Base-by-base conservation (phyloP, 345 rosid species). In the Trapa incisa region DNA sequence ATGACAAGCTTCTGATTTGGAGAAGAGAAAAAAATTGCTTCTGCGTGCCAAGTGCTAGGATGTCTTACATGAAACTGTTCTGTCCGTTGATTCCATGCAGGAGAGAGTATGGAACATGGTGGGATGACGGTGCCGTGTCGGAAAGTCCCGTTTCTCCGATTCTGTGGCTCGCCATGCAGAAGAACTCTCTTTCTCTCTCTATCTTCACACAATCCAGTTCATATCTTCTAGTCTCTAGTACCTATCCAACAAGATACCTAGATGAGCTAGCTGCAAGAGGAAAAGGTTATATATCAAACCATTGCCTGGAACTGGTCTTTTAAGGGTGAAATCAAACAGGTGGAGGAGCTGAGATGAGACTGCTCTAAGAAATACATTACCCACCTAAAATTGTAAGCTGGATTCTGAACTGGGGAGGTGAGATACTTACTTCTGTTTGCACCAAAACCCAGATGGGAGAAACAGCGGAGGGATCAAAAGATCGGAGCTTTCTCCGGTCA, bases 81-180 rank as follows among this genome's bases (percentile, higher is more conserved):
- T 93, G 83, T 50, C 72, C 75, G 82, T 72, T 83, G 76, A 89
- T 79, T 54, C 96, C 93, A 81, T 86, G 91, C 67, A 82, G 79
- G 72, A 82, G 79, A 14, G 89, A 81, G 67, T 87, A 94, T 61
- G 99, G 81, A 42, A 81, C 77, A 80, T 87, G 90, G 73, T 78
- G 92, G 65, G 74, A 79, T 56, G 86, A 80, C 66, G 90, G 95
- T 50, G 84, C 85, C 47, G 85, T 75, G 70, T 83, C 83, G 47
- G 89, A 80, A 47, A 87, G 80, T 71, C 88, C 87, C 35, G 85
- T 87, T 79, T 84, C 92, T 64, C 89, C 96, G 68, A 86, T 68
- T 69, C 88, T 77, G 72, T 87, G 91, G 64, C 82, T 88, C 58
- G 92, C 96, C 98, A 90, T 90, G 81, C 83, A 78, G 67, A 68